These are phyloP conservation scores for Diaporthe aspalathi DNA, from an alignment of 2,329 filamentous ascomycete species.

Conservation along the genomic window DNA sequence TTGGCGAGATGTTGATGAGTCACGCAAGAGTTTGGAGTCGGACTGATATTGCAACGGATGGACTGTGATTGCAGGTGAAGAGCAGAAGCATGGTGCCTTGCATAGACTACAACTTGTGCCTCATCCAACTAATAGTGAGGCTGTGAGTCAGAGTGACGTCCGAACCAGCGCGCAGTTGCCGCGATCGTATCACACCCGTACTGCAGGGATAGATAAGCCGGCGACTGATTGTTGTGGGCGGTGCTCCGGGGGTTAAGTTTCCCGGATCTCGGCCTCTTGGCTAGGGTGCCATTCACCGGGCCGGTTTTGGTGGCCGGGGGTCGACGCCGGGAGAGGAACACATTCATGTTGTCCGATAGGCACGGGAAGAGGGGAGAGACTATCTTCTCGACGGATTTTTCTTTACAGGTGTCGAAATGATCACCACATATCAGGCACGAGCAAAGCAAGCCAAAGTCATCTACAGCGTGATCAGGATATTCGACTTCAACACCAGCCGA, in stretches of 20 bases:
- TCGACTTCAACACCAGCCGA: too few species aligned
- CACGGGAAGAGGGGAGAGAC: too few species aligned
- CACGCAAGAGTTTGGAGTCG: neutral
- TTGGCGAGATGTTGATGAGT: neutral
- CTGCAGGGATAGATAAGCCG: neutral
- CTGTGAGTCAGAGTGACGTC: neutral
- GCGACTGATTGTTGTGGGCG: neutral
- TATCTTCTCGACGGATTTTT: too few species aligned
- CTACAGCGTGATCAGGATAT: neutral
- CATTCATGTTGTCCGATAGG: too few species aligned
- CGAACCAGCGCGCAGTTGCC: neutral
- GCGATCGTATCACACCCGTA: neutral
- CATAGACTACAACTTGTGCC: too few species aligned
- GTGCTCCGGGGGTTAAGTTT: neutral
- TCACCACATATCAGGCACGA: too few species aligned
- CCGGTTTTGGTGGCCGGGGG: neutral
- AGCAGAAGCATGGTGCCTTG: neutral
- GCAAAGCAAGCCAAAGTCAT: neutral
- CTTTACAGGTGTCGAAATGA: too few species aligned
- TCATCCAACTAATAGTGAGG: too few species aligned
- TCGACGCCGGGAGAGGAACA: neutral
- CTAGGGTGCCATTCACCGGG: neutral
- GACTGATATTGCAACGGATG: neutral
- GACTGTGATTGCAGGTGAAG: neutral
- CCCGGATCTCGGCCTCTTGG: neutral